A percentile compares a stretch with the other conserved stretches of the same genome.
Conservation (phyloP, 2,329 filamentous ascomycete genomes). For the Botrytis sinoallii region DNA sequence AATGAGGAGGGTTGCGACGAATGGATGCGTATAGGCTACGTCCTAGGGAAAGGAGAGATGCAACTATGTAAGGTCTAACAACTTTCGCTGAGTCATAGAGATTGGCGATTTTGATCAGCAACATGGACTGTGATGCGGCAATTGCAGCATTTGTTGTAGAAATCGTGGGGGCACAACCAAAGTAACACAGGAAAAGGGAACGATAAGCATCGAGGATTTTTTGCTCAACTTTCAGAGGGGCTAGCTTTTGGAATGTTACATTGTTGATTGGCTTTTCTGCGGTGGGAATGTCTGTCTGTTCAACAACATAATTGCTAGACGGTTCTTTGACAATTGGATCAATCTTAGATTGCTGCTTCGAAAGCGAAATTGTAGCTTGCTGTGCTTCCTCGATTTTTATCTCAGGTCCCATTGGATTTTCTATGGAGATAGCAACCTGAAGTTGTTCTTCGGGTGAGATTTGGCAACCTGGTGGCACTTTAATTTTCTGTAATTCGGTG, state of each 20-base stretch:
- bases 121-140: slow-evolving; percentile 24
- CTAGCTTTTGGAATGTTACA: too few species aligned
- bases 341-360: background rate
- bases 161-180: slow-evolving; percentile 21
- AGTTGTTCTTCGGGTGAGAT: background rate
- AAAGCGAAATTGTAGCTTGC: background rate
- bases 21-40: too few species aligned
- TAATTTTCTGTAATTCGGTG: too few species aligned
- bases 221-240: too few species aligned
- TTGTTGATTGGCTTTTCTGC: background rate
- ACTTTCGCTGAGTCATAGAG: slow-evolving; percentile 15
- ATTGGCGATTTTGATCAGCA: slow-evolving; percentile 20
- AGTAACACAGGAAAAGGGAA: slow-evolving; percentile 27
- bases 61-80: slow-evolving; percentile 21
- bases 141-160: slow-evolving; percentile 18
- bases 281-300: background rate
- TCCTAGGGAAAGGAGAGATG: slow-evolving; percentile 17
- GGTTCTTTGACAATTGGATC: background rate
- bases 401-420: background rate
- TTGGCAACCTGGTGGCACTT: background rate
- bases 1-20: slow-evolving; percentile 17
- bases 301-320: too few species aligned
- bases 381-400: background rate
- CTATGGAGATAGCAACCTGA: background rate
- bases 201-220: slow-evolving; percentile 19